Evolutionary conservation across 768 basidiomycete genomes (phyloP), one percentile per base, ranked within the genome.

Genomic region (Suillus subalutaceus): DNA sequence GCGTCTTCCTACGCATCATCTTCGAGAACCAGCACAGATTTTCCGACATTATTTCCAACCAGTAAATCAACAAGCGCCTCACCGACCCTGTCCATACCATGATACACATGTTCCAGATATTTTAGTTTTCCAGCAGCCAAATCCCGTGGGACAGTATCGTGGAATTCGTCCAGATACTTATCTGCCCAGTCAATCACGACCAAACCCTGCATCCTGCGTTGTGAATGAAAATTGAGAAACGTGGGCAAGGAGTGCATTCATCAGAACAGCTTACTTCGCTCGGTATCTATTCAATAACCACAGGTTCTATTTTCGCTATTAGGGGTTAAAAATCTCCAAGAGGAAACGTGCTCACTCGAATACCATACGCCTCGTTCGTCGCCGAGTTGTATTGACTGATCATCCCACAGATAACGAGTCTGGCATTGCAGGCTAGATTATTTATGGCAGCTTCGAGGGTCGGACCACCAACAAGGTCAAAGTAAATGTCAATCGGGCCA

Each of bases 391-490:
- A 23, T 66, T 37, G 52, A 32, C 23, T 50, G 9, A 53, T 13
- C 10, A 48, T 8, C 32, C 18, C 30, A 67, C 77, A 66, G 26
- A 79, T 72, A 44, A 89, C 81, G 66, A 90, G 86, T 12, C 86
- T 73, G 1, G 86, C 85, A 26, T 80, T 67, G 0, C 69, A 60
- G 0, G 78, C 81, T 1, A 88, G 80, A 48, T 79, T 80, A 1
- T 79, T 76, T 5, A 90, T 72, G 1, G 86, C 88, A 18, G 82
- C 79, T 9, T 90, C 88, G 6, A 90, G 78, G 0, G 80, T 83
- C 62, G 86, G 82, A 2, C 88, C 88, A 12, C 87, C 88, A 13
- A 89, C 88, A 52, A 85, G 83, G 67, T 88, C 86, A 35, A 68
- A 67, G 66, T 75, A 86, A 78, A 88, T 75, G 70, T 88, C 79